A percentile compares a stretch with the other conserved stretches of the same genome.
These are phyloP conservation scores for Hordeum marinum DNA, from an alignment of 176 grass and related monocot genomes.

Conservation along the genomic window DNA sequence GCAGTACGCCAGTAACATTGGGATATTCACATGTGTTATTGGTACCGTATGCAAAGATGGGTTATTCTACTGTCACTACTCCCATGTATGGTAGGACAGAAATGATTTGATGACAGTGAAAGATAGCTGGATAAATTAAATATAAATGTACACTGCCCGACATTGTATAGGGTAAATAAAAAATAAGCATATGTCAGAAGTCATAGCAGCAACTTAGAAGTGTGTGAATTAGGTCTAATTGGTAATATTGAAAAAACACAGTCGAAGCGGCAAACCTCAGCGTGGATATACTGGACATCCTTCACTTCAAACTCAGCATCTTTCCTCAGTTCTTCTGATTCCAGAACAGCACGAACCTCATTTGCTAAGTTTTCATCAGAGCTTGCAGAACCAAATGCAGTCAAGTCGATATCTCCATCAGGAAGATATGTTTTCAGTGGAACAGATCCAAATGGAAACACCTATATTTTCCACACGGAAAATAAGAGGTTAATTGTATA, in stretches of 20 bases:
- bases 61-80: background rate
- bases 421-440: conserved; percentile 96
- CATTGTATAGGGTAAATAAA: conserved; percentile 7
- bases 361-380: conserved; percentile 71
- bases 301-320: conserved; percentile 77
- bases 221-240: background rate
- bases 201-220: background rate
- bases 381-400: conserved; percentile 36
- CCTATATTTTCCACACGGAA: conserved; percentile 21
- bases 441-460: conserved; percentile 82
- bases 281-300: conserved; percentile 85
- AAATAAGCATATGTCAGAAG: background rate
- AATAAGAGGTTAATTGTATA: background rate
- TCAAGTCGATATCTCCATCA: conserved; percentile 94
- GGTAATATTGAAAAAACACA: background rate
- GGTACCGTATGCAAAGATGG: background rate
- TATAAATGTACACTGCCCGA: background rate
- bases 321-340: conserved; percentile 51
- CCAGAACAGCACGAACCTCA: conserved; percentile 51
- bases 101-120: background rate
- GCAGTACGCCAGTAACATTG: background rate
- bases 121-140: background rate
- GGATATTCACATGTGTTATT: background rate
- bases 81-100: background rate
- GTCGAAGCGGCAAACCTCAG: conserved; percentile 60